A percentile compares a stretch with the other conserved stretches of the same genome.
phyloP scores from a whole-genome alignment of 2,329 filamentous ascomycete species.

The Periconia digitata region DNA sequence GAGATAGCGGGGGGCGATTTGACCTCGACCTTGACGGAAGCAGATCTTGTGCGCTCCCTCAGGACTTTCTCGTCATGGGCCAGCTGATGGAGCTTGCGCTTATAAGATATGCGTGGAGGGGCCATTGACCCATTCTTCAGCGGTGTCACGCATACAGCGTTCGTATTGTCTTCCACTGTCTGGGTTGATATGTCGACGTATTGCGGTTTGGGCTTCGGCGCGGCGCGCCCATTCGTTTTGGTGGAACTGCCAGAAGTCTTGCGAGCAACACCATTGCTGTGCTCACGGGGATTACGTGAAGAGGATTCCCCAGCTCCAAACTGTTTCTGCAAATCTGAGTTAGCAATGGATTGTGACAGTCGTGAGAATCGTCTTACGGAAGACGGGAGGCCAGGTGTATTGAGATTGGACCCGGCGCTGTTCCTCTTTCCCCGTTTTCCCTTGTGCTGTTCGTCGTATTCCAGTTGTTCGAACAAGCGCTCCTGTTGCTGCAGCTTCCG shows the following conservation, averaged over 20 bases:
- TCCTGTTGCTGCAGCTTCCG: slow-evolving; percentile 65
- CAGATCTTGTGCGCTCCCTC: slow-evolving; percentile 40
- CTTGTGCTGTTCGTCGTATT: slow-evolving; percentile 57
- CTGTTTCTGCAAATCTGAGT: slow-evolving; percentile 35
- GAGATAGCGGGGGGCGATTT: slow-evolving; percentile 36
- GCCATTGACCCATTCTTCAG: slow-evolving; percentile 24
- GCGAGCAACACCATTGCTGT: slow-evolving; percentile 37
- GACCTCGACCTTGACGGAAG: slow-evolving; percentile 37
- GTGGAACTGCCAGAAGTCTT: slow-evolving; percentile 41
- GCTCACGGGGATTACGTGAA: slow-evolving; percentile 37
- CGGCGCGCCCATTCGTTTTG: slow-evolving; percentile 40
- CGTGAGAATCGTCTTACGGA: slow-evolving; percentile 38
- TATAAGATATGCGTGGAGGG: slow-evolving; percentile 39
- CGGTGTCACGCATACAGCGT: slow-evolving; percentile 9
- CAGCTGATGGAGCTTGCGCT: slow-evolving; percentile 41
- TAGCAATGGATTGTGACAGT: slow-evolving; percentile 19
- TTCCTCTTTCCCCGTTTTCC: slow-evolving; percentile 59
- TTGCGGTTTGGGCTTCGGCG: slow-evolving; percentile 32
- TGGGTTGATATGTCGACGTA: slow-evolving; percentile 39
- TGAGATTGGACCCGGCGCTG: slow-evolving; percentile 57
- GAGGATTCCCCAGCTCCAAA: slow-evolving; percentile 39
- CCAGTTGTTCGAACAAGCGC: slow-evolving; percentile 62
- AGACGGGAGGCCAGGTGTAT: slow-evolving; percentile 50
- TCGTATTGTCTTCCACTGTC: slow-evolving; percentile 25
- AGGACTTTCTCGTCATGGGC: slow-evolving; percentile 41